Conservation (phyloP, 2,329 filamentous ascomycete species). For the Colletotrichum kahawae region DNA sequence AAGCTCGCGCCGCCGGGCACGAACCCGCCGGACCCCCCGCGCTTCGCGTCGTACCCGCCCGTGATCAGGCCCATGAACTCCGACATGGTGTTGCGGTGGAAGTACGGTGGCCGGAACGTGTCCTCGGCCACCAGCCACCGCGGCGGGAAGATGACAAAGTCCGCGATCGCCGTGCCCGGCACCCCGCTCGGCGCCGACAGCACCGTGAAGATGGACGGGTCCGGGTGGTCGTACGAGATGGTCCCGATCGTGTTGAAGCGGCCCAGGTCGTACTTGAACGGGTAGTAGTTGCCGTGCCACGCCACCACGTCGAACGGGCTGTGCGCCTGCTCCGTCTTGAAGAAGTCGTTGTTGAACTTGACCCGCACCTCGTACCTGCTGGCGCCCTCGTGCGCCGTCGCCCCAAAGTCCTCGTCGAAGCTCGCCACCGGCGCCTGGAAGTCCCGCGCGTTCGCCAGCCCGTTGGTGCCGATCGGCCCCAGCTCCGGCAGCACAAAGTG, state of each 20-base stretch:
- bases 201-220: slow-evolving; percentile 79
- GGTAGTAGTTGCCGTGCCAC: slow-evolving; percentile 82
- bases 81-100: slow-evolving; percentile 72
- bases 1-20: slow-evolving; percentile 64
- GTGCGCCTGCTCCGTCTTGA: slow-evolving; percentile 68
- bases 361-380: slow-evolving; percentile 55
- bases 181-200: slow-evolving; percentile 66
- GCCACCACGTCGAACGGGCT: slow-evolving; percentile 80
- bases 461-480: slow-evolving; percentile 75
- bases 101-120: slow-evolving; percentile 76
- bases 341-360: slow-evolving; percentile 73
- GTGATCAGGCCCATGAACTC: slow-evolving; percentile 68
- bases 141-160: slow-evolving; percentile 77
- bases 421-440: slow-evolving; percentile 75
- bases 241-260: slow-evolving; percentile 78
- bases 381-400: slow-evolving; percentile 41
- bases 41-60: slow-evolving; percentile 68
- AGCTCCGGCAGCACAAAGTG: slow-evolving; percentile 76
- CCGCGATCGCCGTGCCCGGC: slow-evolving; percentile 68
- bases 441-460: slow-evolving; percentile 76
- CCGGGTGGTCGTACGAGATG: slow-evolving; percentile 78
- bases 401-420: slow-evolving; percentile 64
- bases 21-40: slow-evolving; percentile 57
- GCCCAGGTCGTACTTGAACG: slow-evolving; percentile 82
- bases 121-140: slow-evolving; percentile 73